These are phyloP conservation scores for Neoboletus brunneissimus DNA, from an alignment of 768 basidiomycete genomes.

Conservation along the genomic window DNA sequence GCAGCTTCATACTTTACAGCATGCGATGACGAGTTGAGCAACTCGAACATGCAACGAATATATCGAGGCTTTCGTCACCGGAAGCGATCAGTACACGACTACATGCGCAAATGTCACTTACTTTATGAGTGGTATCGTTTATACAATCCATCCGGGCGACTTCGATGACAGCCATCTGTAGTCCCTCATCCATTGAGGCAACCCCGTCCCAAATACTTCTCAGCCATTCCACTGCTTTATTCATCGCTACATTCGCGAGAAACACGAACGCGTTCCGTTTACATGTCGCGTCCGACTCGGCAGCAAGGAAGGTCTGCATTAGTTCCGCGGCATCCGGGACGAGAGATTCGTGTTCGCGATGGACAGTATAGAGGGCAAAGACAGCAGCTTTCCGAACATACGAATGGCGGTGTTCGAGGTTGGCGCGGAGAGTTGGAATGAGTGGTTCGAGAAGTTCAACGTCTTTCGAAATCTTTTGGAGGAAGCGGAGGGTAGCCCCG, in stretches of 20 bases:
- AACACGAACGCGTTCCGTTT: constrained; percentile 98
- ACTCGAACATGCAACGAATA: constrained; percentile 90
- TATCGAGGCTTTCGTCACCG: constrained; percentile 68
- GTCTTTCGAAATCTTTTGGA: constrained; percentile 94
- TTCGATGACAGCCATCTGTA: constrained; percentile 96
- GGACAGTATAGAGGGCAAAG: constrained; percentile 92
- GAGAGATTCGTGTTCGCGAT: constrained; percentile 90
- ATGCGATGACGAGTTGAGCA: constrained; percentile 84
- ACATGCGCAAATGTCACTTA: constrained; percentile 37
- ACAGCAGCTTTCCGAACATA: constrained; percentile 99
- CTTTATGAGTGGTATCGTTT: constrained; percentile 76
- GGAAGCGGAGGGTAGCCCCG: constrained; percentile 93
- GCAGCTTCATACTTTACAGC: constrained; percentile 98
- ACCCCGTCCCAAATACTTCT: constrained; percentile 83
- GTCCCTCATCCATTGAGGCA: constrained; percentile 76
- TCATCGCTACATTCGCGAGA: constrained; percentile 80
- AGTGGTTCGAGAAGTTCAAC: constrained; percentile 93
- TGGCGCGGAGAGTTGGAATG: constrained; percentile 88
- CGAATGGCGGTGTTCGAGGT: constrained; percentile 95
- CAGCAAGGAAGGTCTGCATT: constrained; percentile 92
- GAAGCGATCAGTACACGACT: constrained; percentile 1
- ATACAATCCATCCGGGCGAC: constrained; percentile 89
- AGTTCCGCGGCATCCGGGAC: constrained; percentile 96
- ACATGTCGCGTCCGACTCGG: constrained; percentile 94
- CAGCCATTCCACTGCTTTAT: constrained; percentile 90